Evolutionary conservation across 805 yeast species (phyloP).

Genomic region (Jamesozyma spencerorum): DNA sequence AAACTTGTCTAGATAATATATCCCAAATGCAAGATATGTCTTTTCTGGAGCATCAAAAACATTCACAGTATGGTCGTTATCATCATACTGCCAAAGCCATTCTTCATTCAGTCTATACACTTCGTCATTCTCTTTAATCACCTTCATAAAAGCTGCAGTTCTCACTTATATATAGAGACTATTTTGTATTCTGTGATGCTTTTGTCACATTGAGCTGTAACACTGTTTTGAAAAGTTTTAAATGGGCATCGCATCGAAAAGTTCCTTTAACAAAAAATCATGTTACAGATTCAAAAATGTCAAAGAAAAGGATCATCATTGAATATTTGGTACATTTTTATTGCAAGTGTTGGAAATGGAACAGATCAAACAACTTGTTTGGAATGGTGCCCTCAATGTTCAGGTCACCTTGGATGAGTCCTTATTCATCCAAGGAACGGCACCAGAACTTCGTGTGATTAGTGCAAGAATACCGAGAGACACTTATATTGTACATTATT

Average conservation of each 20-base stretch:
- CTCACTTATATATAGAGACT: too few relatives aligned
- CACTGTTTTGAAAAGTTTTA: too few relatives aligned
- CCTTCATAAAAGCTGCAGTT: background rate
- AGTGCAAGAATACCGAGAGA: constrained; percentile 34
- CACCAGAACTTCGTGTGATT: constrained; percentile 11
- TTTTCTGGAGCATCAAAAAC: constrained; percentile 16
- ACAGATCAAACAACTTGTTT: constrained; percentile 34
- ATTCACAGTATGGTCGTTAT: constrained; percentile 9
- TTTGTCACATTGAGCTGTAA: too few relatives aligned
- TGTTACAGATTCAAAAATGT: too few relatives aligned
- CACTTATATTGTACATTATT: constrained; percentile 42
- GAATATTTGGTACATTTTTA: too few relatives aligned
- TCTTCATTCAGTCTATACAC: constrained; percentile 5
- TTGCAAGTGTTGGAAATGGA: constrained; percentile 9
- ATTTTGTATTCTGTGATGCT: too few relatives aligned
- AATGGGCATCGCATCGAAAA: too few relatives aligned
- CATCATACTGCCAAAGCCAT: constrained; percentile 22
- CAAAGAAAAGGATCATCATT: too few relatives aligned
- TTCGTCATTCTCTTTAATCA: background rate
- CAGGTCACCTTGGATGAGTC: constrained; percentile 27
- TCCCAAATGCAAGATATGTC: constrained; percentile 22
- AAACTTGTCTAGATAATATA: constrained; percentile 20
- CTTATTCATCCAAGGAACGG: constrained; percentile 13
- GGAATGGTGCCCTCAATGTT: constrained; percentile 48
- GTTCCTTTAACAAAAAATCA: too few relatives aligned